Conservation (phyloP, 495 filamentous ascomycete genomes). For the Aspergillus indologenus region DNA sequence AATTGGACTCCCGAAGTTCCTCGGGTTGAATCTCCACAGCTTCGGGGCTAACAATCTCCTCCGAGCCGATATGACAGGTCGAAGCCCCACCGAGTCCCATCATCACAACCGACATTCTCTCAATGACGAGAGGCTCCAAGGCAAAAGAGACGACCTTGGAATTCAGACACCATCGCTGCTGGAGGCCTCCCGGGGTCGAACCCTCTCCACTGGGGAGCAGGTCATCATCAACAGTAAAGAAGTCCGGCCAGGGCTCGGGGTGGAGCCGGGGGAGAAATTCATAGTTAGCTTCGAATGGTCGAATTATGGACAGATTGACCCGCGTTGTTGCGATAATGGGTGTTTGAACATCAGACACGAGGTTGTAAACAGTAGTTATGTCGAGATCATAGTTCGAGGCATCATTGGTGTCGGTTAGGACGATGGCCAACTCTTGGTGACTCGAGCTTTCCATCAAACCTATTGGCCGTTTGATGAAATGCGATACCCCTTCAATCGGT, state of each 20-base stretch:
- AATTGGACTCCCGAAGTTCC: constrained; percentile 65
- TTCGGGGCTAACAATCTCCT: constrained; percentile 33
- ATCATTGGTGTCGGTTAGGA: constrained; percentile 38
- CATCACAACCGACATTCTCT: constrained; percentile 57
- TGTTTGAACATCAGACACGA: constrained; percentile 78
- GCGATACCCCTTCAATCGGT: constrained; percentile 30
- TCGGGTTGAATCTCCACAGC: constrained; percentile 51
- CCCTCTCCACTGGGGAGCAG: constrained; percentile 26
- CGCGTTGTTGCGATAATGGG: constrained; percentile 70
- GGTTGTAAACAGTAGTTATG: constrained; percentile 69
- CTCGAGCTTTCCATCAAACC: constrained; percentile 51
- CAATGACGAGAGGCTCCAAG: constrained; percentile 63
- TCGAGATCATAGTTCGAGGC: constrained; percentile 66
- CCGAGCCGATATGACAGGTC: constrained; percentile 42
- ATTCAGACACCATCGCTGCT: constrained; percentile 74
- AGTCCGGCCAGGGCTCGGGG: constrained; percentile 76
- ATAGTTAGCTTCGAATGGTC: constrained; percentile 85
- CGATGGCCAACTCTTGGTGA: constrained; percentile 28
- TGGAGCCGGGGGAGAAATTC: constrained; percentile 77
- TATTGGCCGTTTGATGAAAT: constrained; percentile 35
- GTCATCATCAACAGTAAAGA: constrained; percentile 60
- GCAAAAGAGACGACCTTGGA: constrained; percentile 74
- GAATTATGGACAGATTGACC: constrained; percentile 66
- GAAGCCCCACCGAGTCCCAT: constrained; percentile 54
- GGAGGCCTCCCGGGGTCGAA: constrained; percentile 57